phyloP scores from a whole-genome alignment of 1,284 basidiomycete genomes.

The Moesziomyces sp. region DNA sequence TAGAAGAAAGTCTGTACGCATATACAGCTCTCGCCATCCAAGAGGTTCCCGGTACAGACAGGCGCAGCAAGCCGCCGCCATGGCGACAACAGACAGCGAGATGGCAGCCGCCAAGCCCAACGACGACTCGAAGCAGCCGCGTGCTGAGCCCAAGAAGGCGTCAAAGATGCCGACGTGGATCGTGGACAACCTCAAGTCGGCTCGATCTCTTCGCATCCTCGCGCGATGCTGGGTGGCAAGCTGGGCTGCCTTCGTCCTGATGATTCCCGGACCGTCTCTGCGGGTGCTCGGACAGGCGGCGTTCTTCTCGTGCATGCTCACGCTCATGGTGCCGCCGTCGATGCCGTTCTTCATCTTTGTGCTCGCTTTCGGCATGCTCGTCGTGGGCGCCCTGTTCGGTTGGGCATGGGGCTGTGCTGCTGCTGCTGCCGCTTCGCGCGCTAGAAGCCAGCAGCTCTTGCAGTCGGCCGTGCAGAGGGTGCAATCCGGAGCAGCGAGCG shows the following conservation, averaged over 20 bases:
- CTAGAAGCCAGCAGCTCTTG: slow-evolving; percentile 73
- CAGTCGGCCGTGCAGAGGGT: slow-evolving; percentile 71
- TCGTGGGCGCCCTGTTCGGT: slow-evolving; percentile 75
- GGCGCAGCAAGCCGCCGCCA: background rate
- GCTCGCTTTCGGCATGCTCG: slow-evolving; percentile 71
- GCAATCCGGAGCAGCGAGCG: slow-evolving; percentile 55
- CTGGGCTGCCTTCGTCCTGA: slow-evolving; percentile 60
- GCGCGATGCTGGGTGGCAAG: slow-evolving; percentile 63
- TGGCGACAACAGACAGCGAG: slow-evolving; percentile 2
- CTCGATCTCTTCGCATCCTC: slow-evolving; percentile 37
- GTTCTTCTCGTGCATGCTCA: slow-evolving; percentile 60
- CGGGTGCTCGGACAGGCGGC: slow-evolving; percentile 60
- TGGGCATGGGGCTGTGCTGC: slow-evolving; percentile 81
- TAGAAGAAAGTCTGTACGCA: no score
- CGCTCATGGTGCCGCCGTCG: slow-evolving; percentile 62
- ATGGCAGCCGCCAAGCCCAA: background rate
- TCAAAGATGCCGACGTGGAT: slow-evolving; percentile 49
- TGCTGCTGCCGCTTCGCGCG: slow-evolving; percentile 76
- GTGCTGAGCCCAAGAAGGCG: background rate
- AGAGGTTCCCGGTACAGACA: no score
- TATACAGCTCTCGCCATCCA: no score
- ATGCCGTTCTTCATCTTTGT: slow-evolving; percentile 61
- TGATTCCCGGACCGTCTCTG: slow-evolving; percentile 56
- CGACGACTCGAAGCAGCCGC: background rate
- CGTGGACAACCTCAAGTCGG: slow-evolving; percentile 37